phyloP scores from a whole-genome alignment of 371 early-diverging fungal species.

The Mycotypha africana region DNA sequence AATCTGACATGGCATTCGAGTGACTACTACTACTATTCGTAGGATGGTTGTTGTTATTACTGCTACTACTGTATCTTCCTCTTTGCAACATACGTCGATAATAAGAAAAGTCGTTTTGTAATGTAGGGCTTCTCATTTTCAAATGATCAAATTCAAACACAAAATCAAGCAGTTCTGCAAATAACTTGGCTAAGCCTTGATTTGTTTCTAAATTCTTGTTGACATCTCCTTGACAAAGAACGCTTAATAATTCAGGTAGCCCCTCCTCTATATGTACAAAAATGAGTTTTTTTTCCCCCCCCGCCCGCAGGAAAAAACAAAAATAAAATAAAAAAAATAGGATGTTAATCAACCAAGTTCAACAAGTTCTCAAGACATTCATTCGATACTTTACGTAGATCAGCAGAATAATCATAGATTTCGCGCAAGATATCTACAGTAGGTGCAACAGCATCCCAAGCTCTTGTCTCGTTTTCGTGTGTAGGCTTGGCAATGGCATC shows the following conservation, averaged over 20 bases:
- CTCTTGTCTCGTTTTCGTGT: constrained; percentile 76
- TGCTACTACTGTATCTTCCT: constrained; percentile 35
- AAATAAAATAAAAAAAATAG: background rate
- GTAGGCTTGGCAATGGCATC: constrained; percentile 80
- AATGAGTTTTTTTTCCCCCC: too few species aligned
- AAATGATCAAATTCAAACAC: constrained; percentile 75
- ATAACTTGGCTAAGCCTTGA: constrained; percentile 70
- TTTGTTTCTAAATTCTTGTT: constrained; percentile 62
- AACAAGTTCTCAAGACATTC: too few species aligned
- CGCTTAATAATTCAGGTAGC: constrained; percentile 19
- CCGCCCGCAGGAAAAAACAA: too few species aligned
- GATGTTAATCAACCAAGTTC: too few species aligned
- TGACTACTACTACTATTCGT: background rate
- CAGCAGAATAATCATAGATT: constrained; percentile 72
- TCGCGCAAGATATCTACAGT: constrained; percentile 70
- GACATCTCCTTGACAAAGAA: constrained; percentile 70
- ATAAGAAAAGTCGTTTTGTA: constrained; percentile 96
- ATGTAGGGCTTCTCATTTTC: constrained; percentile 84
- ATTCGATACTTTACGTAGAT: constrained; percentile 53
- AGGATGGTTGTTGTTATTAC: constrained; percentile 1
- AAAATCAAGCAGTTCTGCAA: constrained; percentile 82
- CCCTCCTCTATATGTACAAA: constrained; percentile 15
- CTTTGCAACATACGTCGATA: constrained; percentile 88
- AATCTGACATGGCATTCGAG: constrained; percentile 31
- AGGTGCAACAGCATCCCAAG: constrained; percentile 80